Conservation (phyloP, 2,329 filamentous ascomycete species). For the Cladophialophora psammophila region DNA sequence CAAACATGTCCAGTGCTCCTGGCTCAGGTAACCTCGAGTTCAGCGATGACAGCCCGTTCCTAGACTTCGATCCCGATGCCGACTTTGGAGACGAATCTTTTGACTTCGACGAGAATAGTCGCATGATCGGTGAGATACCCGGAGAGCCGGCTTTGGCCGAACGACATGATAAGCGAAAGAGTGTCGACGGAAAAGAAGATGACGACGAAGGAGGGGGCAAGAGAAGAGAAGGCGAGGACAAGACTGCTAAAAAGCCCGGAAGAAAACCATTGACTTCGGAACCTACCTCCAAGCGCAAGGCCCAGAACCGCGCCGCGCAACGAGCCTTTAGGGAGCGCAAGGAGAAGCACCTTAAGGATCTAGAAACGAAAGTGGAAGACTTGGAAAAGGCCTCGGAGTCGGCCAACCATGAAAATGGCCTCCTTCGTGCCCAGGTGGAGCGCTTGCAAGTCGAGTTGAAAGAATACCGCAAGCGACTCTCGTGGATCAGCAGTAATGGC, state of each 20-base stretch:
- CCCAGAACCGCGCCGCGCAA: constrained; percentile 91
- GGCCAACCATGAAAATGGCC: constrained; percentile 82
- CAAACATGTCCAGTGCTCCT: constrained; percentile 49
- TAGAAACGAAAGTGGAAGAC: constrained; percentile 65
- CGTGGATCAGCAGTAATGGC: constrained; percentile 63
- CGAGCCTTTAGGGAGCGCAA: constrained; percentile 93
- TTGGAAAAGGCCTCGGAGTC: constrained; percentile 82
- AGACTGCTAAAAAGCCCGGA: constrained; percentile 91
- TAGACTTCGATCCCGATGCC: constrained; percentile 82
- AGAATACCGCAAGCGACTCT: constrained; percentile 88
- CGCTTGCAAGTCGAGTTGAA: constrained; percentile 82
- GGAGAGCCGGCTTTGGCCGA: constrained; percentile 31
- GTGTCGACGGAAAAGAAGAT: constrained; percentile 58
- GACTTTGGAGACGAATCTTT: constrained; percentile 73
- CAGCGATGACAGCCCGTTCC: constrained; percentile 76
- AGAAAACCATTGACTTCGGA: constrained; percentile 95
- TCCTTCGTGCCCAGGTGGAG: constrained; percentile 86
- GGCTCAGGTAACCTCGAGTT: constrained; percentile 61
- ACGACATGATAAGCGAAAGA: constrained; percentile 69
- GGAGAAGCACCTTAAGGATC: constrained; percentile 72
- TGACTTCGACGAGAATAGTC: constrained; percentile 72
- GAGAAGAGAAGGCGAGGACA: constrained; percentile 82
- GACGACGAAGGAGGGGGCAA: constrained; percentile 74
- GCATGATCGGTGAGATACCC: constrained; percentile 79
- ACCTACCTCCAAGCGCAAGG: constrained; percentile 84